Conservation (phyloP, 371 early-diverging fungal genomes). For the Mucor saturninus region DNA sequence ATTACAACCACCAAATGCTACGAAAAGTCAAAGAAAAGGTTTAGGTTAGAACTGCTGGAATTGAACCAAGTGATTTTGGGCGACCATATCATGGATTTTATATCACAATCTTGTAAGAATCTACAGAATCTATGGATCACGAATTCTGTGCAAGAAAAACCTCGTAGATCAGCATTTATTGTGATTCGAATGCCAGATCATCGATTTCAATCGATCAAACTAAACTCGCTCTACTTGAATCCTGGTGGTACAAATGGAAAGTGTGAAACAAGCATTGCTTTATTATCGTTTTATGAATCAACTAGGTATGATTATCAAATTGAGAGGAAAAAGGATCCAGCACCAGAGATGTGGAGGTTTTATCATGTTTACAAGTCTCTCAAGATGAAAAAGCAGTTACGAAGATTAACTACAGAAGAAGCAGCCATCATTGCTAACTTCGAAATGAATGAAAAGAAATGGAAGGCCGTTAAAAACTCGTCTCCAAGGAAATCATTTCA, state of each 20-base stretch:
- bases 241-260: conserved; percentile 21
- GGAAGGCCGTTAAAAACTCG: conserved; percentile 27
- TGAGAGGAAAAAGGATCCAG: conserved; percentile 13
- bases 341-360: conserved; percentile 34
- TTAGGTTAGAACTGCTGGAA: conserved; percentile 7
- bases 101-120: conserved; percentile 19
- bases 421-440: conserved; percentile 30
- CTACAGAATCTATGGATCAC: conserved; percentile 16
- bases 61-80: conserved; percentile 22
- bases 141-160: conserved; percentile 26
- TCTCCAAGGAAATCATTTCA: conserved; percentile 17
- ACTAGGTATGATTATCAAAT: conserved; percentile 23
- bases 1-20: conserved; percentile 17
- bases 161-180: conserved; percentile 25
- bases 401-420: conserved; percentile 31
- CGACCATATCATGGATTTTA: conserved; percentile 31
- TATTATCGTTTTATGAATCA: conserved; percentile 32
- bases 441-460: conserved; percentile 32
- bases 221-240: conserved; percentile 25
- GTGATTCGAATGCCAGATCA: conserved; percentile 36
- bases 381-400: conserved; percentile 13
- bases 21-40: conserved; percentile 5
- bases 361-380: conserved; percentile 25
- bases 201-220: conserved; percentile 19
- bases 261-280: conserved; percentile 15